A percentile compares a stretch with the other conserved stretches of the same genome.
These are phyloP conservation scores for Globisporangium acanthophoron DNA, from an alignment of 352 stramenopile genomes.

Conservation along the genomic window DNA sequence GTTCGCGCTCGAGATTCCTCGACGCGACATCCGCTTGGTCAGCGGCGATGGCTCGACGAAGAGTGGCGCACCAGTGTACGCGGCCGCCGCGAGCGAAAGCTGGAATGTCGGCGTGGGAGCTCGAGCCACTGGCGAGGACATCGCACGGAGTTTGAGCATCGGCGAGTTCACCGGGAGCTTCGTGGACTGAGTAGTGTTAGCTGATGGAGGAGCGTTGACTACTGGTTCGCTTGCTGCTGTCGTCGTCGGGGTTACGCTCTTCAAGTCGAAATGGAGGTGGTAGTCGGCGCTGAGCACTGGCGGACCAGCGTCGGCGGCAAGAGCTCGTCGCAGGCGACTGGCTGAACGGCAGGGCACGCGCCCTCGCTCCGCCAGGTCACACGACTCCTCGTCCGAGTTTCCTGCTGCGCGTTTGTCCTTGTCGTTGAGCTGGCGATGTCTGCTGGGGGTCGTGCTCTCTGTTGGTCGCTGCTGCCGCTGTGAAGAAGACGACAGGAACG, in stretches of 20 bases:
- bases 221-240: conserved; percentile 2
- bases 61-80: conserved; percentile 26
- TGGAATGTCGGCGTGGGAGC: neutral
- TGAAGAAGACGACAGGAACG: neutral
- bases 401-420: neutral
- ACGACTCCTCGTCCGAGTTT: neutral
- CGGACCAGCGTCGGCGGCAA: conserved; percentile 10
- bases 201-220: neutral
- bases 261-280: conserved; percentile 14
- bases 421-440: neutral
- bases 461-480: neutral
- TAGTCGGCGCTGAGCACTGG: conserved; percentile 30
- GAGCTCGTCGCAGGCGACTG: conserved; percentile 17
- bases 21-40: conserved; percentile 26
- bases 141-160: conserved; percentile 4
- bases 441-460: neutral
- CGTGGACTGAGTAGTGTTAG: neutral
- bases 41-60: conserved; percentile 51
- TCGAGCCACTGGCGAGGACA: conserved; percentile 4
- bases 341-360: conserved; percentile 13
- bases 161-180: neutral
- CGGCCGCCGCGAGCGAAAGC: conserved; percentile 17
- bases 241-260: neutral
- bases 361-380: conserved; percentile 6
- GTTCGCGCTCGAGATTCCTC: conserved; percentile 24